Conservation (phyloP, 2,329 filamentous ascomycete genomes). For the Aspergillus brunneoviolaceus region DNA sequence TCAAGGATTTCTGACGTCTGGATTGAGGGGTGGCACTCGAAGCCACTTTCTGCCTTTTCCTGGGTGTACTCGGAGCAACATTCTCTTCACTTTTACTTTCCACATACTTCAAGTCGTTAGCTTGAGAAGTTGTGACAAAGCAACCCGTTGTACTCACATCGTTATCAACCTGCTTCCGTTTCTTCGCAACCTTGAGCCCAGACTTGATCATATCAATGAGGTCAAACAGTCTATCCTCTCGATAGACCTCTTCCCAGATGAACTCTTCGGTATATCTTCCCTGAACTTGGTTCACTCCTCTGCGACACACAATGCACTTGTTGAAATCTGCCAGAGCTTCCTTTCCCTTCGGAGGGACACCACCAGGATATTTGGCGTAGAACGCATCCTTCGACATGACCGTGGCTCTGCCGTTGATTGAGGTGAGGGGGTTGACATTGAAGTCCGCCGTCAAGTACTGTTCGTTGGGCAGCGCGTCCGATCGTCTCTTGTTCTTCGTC, state of each 20-base stretch:
- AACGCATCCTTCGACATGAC: constrained; percentile 74
- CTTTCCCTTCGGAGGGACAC: constrained; percentile 66
- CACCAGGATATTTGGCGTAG: constrained; percentile 67
- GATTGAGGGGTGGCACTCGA: constrained; percentile 46
- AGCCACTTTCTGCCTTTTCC: constrained; percentile 56
- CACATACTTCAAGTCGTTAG: constrained; percentile 32
- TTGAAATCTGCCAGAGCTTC: constrained; percentile 67
- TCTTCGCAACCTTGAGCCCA: constrained; percentile 65
- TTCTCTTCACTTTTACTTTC: constrained; percentile 39
- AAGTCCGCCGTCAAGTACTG: constrained; percentile 86
- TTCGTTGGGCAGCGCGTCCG: constrained; percentile 81
- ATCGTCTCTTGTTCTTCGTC: constrained; percentile 77
- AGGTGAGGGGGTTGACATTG: constrained; percentile 81
- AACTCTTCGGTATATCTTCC: constrained; percentile 92
- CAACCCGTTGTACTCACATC: constrained; percentile 32
- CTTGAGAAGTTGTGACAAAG: neutral
- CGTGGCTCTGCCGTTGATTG: constrained; percentile 85
- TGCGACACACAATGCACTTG: constrained; percentile 84
- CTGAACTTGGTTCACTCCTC: constrained; percentile 85
- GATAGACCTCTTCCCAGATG: constrained; percentile 81
- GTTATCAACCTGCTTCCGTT: constrained; percentile 43
- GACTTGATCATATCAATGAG: constrained; percentile 67
- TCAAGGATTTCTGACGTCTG: constrained; percentile 47
- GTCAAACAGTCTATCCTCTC: constrained; percentile 61
- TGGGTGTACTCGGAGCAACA: constrained; percentile 51